These are phyloP conservation scores for Cutaneotrichosporon cutaneum DNA, from an alignment of 1,284 basidiomycete genomes.

Conservation along the genomic window DNA sequence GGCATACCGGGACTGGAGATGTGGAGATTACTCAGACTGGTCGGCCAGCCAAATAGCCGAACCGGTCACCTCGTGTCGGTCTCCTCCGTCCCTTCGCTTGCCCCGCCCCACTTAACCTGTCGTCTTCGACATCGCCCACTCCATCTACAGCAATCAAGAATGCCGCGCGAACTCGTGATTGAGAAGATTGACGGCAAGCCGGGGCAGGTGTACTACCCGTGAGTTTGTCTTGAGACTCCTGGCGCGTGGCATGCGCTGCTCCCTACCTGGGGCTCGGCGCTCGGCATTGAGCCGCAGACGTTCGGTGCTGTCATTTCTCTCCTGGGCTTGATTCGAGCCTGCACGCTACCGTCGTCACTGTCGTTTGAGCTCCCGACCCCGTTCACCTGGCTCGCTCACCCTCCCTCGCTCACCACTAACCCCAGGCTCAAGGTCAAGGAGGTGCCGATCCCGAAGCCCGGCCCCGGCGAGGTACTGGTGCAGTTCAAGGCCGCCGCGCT, in stretches of 20 bases:
- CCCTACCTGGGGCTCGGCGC: neutral
- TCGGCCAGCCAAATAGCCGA: neutral
- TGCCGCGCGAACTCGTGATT: constrained; percentile 21
- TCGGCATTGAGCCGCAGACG: neutral
- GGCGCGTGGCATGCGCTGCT: neutral
- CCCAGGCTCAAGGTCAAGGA: constrained; percentile 19
- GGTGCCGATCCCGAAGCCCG: constrained; percentile 20
- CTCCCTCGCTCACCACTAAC: constrained; percentile 1
- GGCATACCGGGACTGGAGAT: too few species aligned
- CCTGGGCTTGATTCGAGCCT: too few species aligned
- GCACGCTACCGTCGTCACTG: too few species aligned
- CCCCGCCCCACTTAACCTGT: neutral
- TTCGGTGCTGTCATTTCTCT: too few species aligned
- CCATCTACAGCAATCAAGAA: neutral
- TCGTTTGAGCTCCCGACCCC: too few species aligned
- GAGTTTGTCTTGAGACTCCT: neutral
- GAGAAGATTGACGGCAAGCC: constrained; percentile 25
- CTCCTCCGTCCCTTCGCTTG: neutral
- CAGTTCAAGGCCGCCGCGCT: constrained; percentile 22
- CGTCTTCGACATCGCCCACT: neutral
- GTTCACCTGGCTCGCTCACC: too few species aligned
- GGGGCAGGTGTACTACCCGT: constrained; percentile 27
- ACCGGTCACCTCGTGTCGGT: neutral
- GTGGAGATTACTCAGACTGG: neutral
- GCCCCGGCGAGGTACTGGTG: constrained; percentile 12